Percentiles rank a stretch among this genome's conserved stretches.
Conservation (phyloP, 2,329 filamentous ascomycete genomes). For the Aspergillus eucalypticola region DNA sequence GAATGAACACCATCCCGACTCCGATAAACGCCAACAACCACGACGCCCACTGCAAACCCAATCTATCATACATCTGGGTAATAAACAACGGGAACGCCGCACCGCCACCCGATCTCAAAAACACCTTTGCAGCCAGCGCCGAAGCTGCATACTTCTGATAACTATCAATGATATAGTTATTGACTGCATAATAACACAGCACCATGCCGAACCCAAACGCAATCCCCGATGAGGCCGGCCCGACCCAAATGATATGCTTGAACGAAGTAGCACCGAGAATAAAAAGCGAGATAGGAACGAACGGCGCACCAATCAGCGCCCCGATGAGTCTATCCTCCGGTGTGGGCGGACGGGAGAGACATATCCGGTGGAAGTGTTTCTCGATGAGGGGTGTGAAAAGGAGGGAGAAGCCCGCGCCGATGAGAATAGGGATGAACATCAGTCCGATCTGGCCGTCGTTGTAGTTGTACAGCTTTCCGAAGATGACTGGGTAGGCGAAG, state of each 20-base stretch:
- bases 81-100: constrained; percentile 73
- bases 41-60: constrained; percentile 73
- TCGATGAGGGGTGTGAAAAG: constrained; percentile 57
- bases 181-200: constrained; percentile 73
- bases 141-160: constrained; percentile 46
- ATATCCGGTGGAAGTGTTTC: constrained; percentile 68
- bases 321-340: constrained; percentile 74
- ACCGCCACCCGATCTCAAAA: constrained; percentile 62
- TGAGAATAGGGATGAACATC: constrained; percentile 46
- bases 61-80: constrained; percentile 69
- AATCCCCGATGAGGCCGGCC: constrained; percentile 60
- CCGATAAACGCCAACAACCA: constrained; percentile 62
- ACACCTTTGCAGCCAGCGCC: constrained; percentile 50
- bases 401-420: constrained; percentile 33
- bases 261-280: constrained; percentile 67
- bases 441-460: constrained; percentile 39
- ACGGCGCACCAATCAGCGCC: constrained; percentile 71
- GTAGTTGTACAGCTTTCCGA: constrained; percentile 65
- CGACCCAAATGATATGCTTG: constrained; percentile 54
- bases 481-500: constrained; percentile 62
- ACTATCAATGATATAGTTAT: constrained; percentile 72
- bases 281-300: constrained; percentile 63
- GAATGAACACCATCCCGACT: constrained; percentile 17
- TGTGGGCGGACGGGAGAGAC: constrained; percentile 64
- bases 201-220: constrained; percentile 77